Conservation (phyloP, 2,329 filamentous ascomycete genomes). For the Arthroderma sp. region DNA sequence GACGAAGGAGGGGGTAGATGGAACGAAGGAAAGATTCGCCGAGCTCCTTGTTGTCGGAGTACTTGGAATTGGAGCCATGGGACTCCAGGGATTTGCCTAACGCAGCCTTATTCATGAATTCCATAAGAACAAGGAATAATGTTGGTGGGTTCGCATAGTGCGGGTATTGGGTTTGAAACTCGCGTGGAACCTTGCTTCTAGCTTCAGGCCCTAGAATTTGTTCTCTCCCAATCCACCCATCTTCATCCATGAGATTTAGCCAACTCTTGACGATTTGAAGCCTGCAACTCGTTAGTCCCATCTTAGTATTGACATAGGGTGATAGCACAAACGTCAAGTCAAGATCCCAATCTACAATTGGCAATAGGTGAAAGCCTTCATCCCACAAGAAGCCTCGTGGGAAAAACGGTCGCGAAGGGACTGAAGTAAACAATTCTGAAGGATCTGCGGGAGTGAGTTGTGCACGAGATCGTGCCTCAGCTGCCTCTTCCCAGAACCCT, state of each 20-base stretch:
- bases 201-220: slow-evolving; percentile 89
- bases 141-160: slow-evolving; percentile 97
- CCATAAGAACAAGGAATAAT: slow-evolving; percentile 76
- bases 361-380: slow-evolving; percentile 88
- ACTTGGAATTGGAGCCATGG: slow-evolving; percentile 45
- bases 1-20: slow-evolving; percentile 75
- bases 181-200: slow-evolving; percentile 80
- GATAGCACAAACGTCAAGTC: slow-evolving; percentile 52
- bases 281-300: slow-evolving; percentile 23
- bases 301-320: slow-evolving; percentile 14
- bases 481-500: slow-evolving; percentile 88
- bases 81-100: slow-evolving; percentile 26
- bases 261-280: slow-evolving; percentile 84
- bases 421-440: slow-evolving; percentile 77
- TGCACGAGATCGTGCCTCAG: slow-evolving; percentile 59
- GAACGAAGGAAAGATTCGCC: slow-evolving; percentile 60
- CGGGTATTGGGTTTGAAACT: slow-evolving; percentile 92
- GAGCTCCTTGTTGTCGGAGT: slow-evolving; percentile 55
- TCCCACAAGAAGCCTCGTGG: slow-evolving; percentile 96
- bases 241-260: slow-evolving; percentile 91
- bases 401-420: slow-evolving; percentile 92
- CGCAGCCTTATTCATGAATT: slow-evolving; percentile 67
- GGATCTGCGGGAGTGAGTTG: slow-evolving; percentile 64
- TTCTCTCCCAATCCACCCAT: slow-evolving; percentile 95
- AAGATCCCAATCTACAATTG: slow-evolving; percentile 86